Evolutionary conservation across 176 grass and related monocot genomes (phyloP), one percentile per base, ranked within the genome.

Genomic region (Carex scoparia): DNA sequence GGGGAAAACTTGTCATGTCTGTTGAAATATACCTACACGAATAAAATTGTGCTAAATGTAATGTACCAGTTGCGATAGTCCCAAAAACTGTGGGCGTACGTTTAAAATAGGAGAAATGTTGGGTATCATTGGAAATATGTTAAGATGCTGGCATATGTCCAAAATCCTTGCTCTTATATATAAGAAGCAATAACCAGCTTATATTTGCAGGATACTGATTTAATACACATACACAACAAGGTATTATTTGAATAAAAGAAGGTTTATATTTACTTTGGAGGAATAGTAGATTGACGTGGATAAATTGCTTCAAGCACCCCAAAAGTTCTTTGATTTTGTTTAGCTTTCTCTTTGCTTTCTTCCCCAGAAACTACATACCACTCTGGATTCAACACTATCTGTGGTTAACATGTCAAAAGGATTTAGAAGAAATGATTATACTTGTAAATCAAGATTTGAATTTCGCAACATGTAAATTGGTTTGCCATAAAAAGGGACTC

Each of bases 231-330:
- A 35, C 12, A 8, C 10, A 51, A 35, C 12, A 57, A 84, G 75
- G 63, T 12, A 83, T 62, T 67, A 38, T 48, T 71, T 84, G 46
- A 84, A 28, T 28, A 88, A 84, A 82, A 72, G 19, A 76, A 87
- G 23, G 10, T 69, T 15, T 57, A 78, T 78, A 57, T 91, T 92
- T 94, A 99, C 97, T 95, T 96, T 82, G 90, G 88, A 61, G 97
- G 97, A 82, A 99, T 92, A 62, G 85, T 92, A 11, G 90, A 91
- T 61, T 84, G 79, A 8, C 97, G 93, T 70, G 97, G 97, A 90
- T 99, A 99, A 84, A 99, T 96, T 88, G 97, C 93, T 90, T 99
- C 97, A 40, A 99, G 97, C 44, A 84, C 84, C 84, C 91, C 91
- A 81, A 94, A 81, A 69, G 94, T 87, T 87, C 96, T 95, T 57